Conservation (phyloP, 1,284 basidiomycete species). For the Ceratobasidium sp. region DNA sequence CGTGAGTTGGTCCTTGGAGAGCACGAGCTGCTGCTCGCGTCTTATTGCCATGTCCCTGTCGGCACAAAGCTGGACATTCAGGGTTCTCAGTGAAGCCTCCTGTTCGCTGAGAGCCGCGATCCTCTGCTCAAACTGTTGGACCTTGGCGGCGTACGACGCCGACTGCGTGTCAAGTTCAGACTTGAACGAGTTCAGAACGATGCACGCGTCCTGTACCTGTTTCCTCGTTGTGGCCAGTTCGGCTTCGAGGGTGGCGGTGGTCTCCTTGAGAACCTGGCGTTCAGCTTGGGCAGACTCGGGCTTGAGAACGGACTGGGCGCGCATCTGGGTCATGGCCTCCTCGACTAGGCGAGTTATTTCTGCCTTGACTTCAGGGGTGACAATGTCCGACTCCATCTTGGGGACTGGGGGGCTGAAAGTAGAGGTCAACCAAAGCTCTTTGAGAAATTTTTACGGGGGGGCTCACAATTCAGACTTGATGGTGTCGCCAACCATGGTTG, state of each 20-base stretch:
- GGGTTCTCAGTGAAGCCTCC: neutral
- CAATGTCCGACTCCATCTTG: conserved; percentile 1
- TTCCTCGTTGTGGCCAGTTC: neutral
- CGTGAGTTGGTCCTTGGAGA: conserved; percentile 10
- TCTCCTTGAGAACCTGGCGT: neutral
- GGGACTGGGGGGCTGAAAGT: neutral
- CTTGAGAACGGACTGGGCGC: neutral
- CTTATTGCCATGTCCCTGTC: conserved; percentile 11
- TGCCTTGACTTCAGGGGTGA: conserved; percentile 10
- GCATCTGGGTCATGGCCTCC: conserved; percentile 13
- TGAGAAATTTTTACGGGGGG: neutral
- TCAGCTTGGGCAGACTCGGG: conserved; percentile 12
- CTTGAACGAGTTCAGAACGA: neutral
- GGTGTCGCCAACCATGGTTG: conserved; percentile 29
- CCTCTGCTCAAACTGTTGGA: conserved; percentile 24
- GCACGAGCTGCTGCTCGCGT: conserved; percentile 1
- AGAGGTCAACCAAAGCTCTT: neutral
- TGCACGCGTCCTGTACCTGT: conserved; percentile 4
- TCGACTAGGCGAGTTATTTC: conserved; percentile 12
- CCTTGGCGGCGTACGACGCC: conserved; percentile 1
- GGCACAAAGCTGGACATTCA: neutral
- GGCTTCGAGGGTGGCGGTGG: neutral
- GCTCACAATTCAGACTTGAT: conserved; percentile 36
- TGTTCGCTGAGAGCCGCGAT: conserved; percentile 17
- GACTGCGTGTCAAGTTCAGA: conserved; percentile 6